These are phyloP conservation scores for Amanita pseudoporphyria DNA, from an alignment of 768 basidiomycete genomes.

Conservation along the genomic window DNA sequence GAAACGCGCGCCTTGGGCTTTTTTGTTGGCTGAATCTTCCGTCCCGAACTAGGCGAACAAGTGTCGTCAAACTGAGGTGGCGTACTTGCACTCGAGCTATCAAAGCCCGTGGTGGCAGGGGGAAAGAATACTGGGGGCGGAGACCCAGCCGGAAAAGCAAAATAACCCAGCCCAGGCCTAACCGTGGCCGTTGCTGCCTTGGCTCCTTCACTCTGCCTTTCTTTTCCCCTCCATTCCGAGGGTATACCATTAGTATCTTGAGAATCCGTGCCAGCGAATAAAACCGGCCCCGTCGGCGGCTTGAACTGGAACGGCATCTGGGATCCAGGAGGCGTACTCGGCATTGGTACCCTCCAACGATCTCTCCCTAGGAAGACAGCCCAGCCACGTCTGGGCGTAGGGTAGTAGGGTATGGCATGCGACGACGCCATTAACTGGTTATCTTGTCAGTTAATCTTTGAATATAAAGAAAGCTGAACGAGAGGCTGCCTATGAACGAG, in stretches of 20 bases:
- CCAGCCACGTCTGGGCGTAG: not conserved
- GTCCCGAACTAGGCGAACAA: too few relatives aligned
- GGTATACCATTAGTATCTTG: not conserved
- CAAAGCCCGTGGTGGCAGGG: not conserved
- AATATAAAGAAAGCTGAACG: too few relatives aligned
- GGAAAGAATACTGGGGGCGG: not conserved
- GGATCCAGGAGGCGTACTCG: too few relatives aligned
- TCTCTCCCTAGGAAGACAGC: not conserved
- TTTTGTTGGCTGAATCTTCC: too few relatives aligned
- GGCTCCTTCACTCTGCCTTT: too few relatives aligned
- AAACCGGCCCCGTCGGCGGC: not conserved
- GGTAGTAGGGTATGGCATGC: not conserved
- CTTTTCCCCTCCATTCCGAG: not conserved
- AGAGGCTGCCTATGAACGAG: too few relatives aligned
- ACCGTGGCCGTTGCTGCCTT: not conserved
- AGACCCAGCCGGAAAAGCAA: slow-evolving; percentile 4
- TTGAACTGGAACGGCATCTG: not conserved
- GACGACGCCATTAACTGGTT: not conserved
- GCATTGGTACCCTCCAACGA: too few relatives aligned
- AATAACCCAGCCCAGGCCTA: slow-evolving; percentile 3
- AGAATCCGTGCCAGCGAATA: too few relatives aligned
- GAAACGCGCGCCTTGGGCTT: not conserved
- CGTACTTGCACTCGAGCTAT: not conserved
- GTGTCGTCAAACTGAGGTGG: not conserved
- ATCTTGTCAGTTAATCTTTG: not conserved